Evolutionary conservation across 371 early-diverging fungal genomes (phyloP).

Genomic region (Mortierella sp.): DNA sequence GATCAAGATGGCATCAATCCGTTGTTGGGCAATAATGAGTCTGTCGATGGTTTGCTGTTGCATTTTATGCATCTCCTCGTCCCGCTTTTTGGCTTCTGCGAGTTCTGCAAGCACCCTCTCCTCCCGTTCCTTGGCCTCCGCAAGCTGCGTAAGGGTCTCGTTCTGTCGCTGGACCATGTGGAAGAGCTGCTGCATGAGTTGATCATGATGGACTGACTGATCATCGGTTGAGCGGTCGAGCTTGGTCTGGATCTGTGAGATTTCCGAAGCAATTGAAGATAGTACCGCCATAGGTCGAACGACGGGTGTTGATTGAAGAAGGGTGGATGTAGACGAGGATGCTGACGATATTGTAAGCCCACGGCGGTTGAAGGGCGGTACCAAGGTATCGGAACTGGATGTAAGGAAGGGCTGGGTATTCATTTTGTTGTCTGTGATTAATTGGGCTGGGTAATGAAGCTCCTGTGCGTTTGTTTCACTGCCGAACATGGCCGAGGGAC

Average conservation of each 20-base stretch:
- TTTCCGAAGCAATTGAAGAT: neutral
- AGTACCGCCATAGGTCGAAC: neutral
- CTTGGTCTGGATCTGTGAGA: neutral
- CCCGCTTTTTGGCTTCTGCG: neutral
- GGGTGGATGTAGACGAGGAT: neutral
- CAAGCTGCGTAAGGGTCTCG: neutral
- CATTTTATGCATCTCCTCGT: neutral
- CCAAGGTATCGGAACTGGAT: neutral
- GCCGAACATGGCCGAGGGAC: neutral
- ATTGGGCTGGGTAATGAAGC: neutral
- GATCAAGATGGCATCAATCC: neutral
- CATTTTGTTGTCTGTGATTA: neutral
- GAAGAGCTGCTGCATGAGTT: neutral
- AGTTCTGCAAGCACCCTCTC: neutral
- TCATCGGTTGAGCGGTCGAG: neutral
- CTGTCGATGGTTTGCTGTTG: neutral
- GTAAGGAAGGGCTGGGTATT: neutral
- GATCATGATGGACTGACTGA: neutral
- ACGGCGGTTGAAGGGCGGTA: neutral
- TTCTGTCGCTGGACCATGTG: neutral
- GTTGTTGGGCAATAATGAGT: neutral
- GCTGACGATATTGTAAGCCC: neutral
- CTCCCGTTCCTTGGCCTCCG: neutral
- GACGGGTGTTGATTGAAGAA: neutral
- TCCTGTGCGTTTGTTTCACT: neutral